phyloP scores from a whole-genome alignment of 345 rosid genomes.

The Brassica incana region DNA sequence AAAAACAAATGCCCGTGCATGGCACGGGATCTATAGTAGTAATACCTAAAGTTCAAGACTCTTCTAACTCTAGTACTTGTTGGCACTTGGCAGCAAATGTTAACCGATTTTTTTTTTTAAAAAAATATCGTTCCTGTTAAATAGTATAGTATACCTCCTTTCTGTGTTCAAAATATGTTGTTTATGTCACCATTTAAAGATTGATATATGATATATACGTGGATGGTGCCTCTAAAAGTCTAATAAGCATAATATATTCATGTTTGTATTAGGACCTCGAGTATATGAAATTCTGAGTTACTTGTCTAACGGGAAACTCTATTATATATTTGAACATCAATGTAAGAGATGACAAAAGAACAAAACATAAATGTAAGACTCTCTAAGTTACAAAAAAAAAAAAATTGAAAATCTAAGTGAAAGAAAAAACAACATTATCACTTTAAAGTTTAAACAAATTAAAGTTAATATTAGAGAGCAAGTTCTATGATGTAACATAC shows the following conservation, averaged over 20 bases:
- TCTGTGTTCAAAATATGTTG: background rate
- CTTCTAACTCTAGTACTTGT: conserved; percentile 15
- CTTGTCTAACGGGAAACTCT: background rate
- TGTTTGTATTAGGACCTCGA: background rate
- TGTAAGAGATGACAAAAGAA: conserved; percentile 7
- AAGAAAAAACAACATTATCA: background rate
- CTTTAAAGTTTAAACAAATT: conserved; percentile 17
- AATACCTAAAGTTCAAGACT: conserved; percentile 12
- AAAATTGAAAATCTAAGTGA: conserved; percentile 13
- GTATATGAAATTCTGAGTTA: background rate
- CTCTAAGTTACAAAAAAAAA: background rate
- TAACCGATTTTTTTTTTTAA: no score
- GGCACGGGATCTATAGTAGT: no score
- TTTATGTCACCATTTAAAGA: background rate
- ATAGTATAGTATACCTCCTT: background rate
- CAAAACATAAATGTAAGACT: conserved; percentile 17
- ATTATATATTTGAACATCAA: background rate
- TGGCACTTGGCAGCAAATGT: background rate
- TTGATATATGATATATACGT: background rate
- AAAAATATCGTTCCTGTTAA: background rate
- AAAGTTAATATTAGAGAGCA: conserved; percentile 23
- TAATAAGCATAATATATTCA: background rate
- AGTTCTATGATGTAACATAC: conserved; percentile 30
- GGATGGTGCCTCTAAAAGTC: background rate
- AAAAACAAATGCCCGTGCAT: no score